phyloP scores from a whole-genome alignment of 768 basidiomycete genomes.

The Trametopsis cervina region DNA sequence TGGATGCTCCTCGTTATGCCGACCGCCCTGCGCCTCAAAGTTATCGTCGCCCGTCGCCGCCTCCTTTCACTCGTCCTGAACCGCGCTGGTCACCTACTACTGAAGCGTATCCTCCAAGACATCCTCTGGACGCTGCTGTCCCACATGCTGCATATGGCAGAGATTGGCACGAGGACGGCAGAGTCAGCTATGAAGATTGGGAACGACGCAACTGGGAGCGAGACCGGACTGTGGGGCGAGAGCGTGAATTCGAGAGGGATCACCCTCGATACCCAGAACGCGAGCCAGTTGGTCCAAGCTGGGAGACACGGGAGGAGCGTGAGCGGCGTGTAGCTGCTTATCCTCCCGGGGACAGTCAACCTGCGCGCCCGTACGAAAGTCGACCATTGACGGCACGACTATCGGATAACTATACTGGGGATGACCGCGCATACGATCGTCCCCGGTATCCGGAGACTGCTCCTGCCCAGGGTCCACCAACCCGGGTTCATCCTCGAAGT shows the following conservation, averaged over 20 bases:
- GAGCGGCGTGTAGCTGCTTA: constrained; percentile 19
- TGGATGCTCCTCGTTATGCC: constrained; percentile 13
- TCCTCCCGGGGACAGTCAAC: constrained; percentile 3
- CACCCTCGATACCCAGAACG: constrained; percentile 15
- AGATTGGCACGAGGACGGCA: constrained; percentile 17
- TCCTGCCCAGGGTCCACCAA: constrained; percentile 12
- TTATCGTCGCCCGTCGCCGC: constrained; percentile 18
- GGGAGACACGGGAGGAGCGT: constrained; percentile 26
- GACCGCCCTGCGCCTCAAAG: constrained; percentile 14
- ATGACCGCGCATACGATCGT: constrained; percentile 16
- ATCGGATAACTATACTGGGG: constrained; percentile 16
- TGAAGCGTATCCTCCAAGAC: constrained; percentile 15
- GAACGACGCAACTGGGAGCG: constrained; percentile 15
- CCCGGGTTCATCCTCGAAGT: constrained; percentile 22
- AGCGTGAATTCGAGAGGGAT: constrained; percentile 15
- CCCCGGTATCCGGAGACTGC: constrained; percentile 14
- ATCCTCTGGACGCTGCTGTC: constrained; percentile 5
- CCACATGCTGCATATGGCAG: constrained; percentile 13
- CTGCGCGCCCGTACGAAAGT: constrained; percentile 17
- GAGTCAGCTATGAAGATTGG: constrained; percentile 18
- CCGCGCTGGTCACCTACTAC: constrained; percentile 16
- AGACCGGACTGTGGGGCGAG: constrained; percentile 14
- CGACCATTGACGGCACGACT: constrained; percentile 21
- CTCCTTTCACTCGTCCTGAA: constrained; percentile 8
- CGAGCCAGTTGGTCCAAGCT: constrained; percentile 13